phyloP scores from a whole-genome alignment of 1,284 basidiomycete species.

The Ganoderma lingzhi region DNA sequence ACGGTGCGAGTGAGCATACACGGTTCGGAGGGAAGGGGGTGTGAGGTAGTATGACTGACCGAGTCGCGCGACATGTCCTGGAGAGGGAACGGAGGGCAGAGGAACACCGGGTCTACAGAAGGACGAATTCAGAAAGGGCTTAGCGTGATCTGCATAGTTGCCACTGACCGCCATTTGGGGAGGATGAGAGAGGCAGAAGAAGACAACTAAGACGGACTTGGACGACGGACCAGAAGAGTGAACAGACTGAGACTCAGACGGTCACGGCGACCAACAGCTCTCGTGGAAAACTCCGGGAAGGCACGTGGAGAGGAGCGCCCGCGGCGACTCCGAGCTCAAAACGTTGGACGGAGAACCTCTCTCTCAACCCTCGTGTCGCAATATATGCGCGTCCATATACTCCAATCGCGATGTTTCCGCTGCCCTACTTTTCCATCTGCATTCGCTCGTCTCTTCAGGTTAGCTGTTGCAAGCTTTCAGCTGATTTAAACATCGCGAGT shows the following conservation, averaged over 20 bases:
- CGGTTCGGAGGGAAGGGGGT: neutral
- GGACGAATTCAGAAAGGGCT: neutral
- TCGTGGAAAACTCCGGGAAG: conserved; percentile 31
- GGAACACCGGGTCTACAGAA: conserved; percentile 55
- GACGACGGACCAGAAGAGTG: neutral
- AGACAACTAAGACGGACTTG: neutral
- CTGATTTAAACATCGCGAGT: too few relatives aligned
- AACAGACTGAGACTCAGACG: neutral
- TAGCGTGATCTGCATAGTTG: conserved; percentile 4
- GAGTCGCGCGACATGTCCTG: conserved; percentile 47
- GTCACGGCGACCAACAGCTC: neutral
- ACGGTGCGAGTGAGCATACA: neutral
- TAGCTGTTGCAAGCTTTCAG: too few relatives aligned
- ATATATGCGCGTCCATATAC: too few relatives aligned
- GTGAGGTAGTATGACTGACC: conserved; percentile 36
- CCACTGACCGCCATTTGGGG: conserved; percentile 42
- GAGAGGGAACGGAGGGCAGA: conserved; percentile 54
- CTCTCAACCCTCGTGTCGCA: too few relatives aligned
- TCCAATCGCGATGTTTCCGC: neutral
- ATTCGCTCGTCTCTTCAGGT: too few relatives aligned
- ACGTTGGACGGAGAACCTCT: too few relatives aligned
- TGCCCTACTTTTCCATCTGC: too few relatives aligned
- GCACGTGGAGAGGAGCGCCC: conserved; percentile 7
- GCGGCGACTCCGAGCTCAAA: too few relatives aligned
- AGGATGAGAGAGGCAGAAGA: neutral